Base-by-base conservation (phyloP, 2,329 filamentous ascomycete species). In the Atkinsonella hypoxylon region DNA sequence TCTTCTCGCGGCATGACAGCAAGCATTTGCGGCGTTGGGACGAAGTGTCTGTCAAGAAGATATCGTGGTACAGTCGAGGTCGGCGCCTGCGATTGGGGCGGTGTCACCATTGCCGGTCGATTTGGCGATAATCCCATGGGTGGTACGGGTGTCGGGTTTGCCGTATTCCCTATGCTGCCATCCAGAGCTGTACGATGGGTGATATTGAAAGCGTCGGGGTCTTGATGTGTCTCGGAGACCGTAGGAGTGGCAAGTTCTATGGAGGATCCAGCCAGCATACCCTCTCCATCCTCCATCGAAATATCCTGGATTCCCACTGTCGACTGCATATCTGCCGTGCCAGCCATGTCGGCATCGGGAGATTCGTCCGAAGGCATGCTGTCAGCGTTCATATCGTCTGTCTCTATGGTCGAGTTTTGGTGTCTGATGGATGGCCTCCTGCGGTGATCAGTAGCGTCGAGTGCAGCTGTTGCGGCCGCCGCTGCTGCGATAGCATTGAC, bases 1-100 rank as follows among this genome's bases (percentile, higher is more conserved):
- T 98, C 93, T 60, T 98, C 93, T 47, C 93, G 82, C 10, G 93
- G 93, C 86, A 97, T 95, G 11, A 89, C 85, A 30, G 90, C 87
- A 32, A 95, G 73, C 59, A 94, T 83, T 58, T 85, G 83, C 15
- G 85, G 79, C 61, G 81, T 79, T 26, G 86, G 81, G 38, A 81
- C 77, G 48, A 84, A 68, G 45, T 81, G 81, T 38, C 85, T 83
- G 59, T 95, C 86, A 47, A 89, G 78, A 26, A 90, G 77, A 62
- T 91, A 93, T 51, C 87, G 80, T 40, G 89, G 84, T 52, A 93
- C 84, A 53, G 80, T 85, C 17, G 85, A 79, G 52, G 77, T 81
- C 8, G 83, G 79, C 57, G 87, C 70, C 32, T 80, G 79, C n/a
- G 88, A 85, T 53, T 89, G 86, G 47, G 87, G 79, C n/a, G 82